phyloP scores from a whole-genome alignment of 495 filamentous ascomycete genomes.

The Hypoxylon lenormandii region DNA sequence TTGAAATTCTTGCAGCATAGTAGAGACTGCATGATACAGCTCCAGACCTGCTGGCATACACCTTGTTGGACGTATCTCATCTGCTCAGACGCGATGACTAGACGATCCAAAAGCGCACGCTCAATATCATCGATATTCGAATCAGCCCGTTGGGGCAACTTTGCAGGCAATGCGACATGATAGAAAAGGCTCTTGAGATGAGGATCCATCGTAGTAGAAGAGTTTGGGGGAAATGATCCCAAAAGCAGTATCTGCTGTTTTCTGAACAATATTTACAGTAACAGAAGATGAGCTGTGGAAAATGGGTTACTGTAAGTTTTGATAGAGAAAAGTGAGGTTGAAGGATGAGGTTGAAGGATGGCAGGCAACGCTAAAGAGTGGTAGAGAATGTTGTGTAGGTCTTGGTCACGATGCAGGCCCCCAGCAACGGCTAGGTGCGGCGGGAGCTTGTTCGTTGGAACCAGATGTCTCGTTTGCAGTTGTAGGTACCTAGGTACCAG shows the following conservation, averaged over 20 bases:
- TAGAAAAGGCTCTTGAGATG: conserved; percentile 43
- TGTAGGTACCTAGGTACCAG: too few relatives aligned
- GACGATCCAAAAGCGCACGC: conserved; percentile 47
- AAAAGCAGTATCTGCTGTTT: not conserved
- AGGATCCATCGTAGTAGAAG: conserved; percentile 11
- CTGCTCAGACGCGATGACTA: conserved; percentile 48
- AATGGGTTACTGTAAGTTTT: too few relatives aligned
- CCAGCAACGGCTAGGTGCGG: not conserved
- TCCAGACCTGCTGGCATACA: conserved; percentile 45
- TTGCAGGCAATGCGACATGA: conserved; percentile 60
- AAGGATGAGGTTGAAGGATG: too few relatives aligned
- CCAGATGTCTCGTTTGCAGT: conserved; percentile 29
- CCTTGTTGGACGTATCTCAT: conserved; percentile 46
- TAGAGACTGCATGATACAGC: conserved; percentile 52
- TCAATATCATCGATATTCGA: conserved; percentile 54
- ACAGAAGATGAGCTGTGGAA: too few relatives aligned
- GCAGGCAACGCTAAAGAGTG: too few relatives aligned
- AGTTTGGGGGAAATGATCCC: not conserved
- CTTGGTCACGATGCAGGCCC: not conserved
- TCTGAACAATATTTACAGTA: not conserved
- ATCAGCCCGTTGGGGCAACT: conserved; percentile 59
- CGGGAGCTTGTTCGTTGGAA: conserved; percentile 15
- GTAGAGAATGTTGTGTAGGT: not conserved
- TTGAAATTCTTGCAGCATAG: conserved; percentile 49
- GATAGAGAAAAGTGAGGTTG: too few relatives aligned